Percentiles rank a stretch among this genome's conserved stretches.
phyloP scores from a whole-genome alignment of 1,284 basidiomycete species.

The Phylloboletellus chloephorus region DNA sequence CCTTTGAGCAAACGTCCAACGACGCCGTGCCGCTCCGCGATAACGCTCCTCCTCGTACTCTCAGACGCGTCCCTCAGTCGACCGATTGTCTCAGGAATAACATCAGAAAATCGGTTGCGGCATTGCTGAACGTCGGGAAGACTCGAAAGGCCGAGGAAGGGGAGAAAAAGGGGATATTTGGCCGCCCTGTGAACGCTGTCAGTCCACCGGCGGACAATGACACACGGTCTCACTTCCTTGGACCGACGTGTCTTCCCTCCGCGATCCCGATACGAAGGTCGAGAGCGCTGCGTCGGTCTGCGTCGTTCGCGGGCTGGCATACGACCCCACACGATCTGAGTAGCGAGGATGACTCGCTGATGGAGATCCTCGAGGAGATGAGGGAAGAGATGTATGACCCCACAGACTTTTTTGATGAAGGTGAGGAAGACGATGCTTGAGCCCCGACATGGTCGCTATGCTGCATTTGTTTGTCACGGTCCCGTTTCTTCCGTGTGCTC shows the following conservation, averaged over 20 bases:
- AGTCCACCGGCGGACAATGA: conserved; percentile 18
- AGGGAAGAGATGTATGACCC: conserved; percentile 18
- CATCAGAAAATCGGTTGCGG: conserved; percentile 4
- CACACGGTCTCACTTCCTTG: conserved; percentile 6
- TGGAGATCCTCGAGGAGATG: conserved; percentile 18
- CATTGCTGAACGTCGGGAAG: conserved; percentile 9
- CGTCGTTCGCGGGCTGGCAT: conserved; percentile 20
- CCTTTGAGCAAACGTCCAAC: conserved; percentile 11
- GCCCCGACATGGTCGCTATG: background rate
- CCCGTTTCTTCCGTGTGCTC: background rate
- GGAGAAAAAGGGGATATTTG: conserved; percentile 12
- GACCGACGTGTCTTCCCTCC: background rate
- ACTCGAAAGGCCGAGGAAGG: conserved; percentile 5
- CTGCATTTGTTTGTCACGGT: background rate
- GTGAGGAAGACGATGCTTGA: conserved; percentile 12
- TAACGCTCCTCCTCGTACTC: conserved; percentile 2
- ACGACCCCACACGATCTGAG: background rate
- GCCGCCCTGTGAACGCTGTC: conserved; percentile 10
- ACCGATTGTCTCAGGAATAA: conserved; percentile 7
- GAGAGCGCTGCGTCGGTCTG: conserved; percentile 23
- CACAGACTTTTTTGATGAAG: conserved; percentile 14
- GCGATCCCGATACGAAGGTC: background rate
- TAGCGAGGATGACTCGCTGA: conserved; percentile 9
- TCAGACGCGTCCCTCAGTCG: conserved; percentile 10
- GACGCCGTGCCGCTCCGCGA: conserved; percentile 15